phyloP scores from a whole-genome alignment of 768 basidiomycete species.

The Dacryopinax primogenitus region DNA sequence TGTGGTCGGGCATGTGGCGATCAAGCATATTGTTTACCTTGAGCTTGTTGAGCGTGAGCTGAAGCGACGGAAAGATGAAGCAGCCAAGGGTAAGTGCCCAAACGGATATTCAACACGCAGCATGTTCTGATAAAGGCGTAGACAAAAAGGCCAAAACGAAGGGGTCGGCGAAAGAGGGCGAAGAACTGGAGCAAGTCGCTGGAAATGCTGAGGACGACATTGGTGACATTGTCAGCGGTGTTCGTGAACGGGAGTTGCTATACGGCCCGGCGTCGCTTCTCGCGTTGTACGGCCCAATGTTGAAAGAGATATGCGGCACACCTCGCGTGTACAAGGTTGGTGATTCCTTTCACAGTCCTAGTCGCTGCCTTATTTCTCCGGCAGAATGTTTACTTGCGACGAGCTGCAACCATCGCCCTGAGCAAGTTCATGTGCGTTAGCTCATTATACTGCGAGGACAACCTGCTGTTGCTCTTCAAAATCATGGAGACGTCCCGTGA shows the following conservation, averaged over 20 bases:
- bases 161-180: constrained; percentile 38
- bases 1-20: constrained; percentile 88
- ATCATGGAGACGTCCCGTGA: constrained; percentile 86
- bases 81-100: constrained; percentile 49
- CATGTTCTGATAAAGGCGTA: constrained; percentile 19
- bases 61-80: constrained; percentile 91
- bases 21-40: constrained; percentile 93
- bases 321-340: constrained; percentile 82
- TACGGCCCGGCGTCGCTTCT: constrained; percentile 73
- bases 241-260: constrained; percentile 77
- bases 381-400: constrained; percentile 75
- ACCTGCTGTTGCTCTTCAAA: constrained; percentile 82
- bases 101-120: background rate
- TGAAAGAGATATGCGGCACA: constrained; percentile 79
- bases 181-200: constrained; percentile 93
- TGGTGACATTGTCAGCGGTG: constrained; percentile 72
- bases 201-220: constrained; percentile 98
- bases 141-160: constrained; percentile 28
- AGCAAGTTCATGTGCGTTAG: constrained; percentile 96
- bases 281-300: constrained; percentile 75
- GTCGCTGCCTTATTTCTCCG: background rate
- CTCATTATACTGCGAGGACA: constrained; percentile 81
- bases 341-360: background rate
- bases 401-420: constrained; percentile 74
- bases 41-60: constrained; percentile 92